Evolutionary conservation across 495 filamentous ascomycete species (phyloP), one percentile per base, ranked within the genome.

Genomic region (Cercophora scortea): DNA sequence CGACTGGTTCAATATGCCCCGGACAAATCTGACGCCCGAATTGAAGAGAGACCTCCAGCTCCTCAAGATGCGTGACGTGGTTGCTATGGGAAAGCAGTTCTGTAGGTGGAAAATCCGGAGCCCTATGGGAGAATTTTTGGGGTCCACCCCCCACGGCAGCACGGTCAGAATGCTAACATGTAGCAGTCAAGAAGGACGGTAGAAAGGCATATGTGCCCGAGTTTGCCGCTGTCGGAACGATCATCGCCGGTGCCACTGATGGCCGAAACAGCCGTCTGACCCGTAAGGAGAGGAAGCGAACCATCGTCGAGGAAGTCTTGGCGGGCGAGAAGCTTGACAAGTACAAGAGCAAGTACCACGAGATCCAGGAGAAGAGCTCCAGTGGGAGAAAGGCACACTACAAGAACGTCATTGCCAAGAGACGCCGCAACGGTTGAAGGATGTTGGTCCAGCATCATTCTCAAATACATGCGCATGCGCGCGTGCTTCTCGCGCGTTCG

Each of bases 191-290:
- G 62, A 96, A 95, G 67, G 82, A 77, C 50, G 65, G 51, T 38
- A 75, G 75, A 32, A 86, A 85, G 69, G 68, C 73, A 48, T 65
- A 77, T 41, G 64, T 84, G 3, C 93, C 93, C 7, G 78, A 90
- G 52, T 96, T 84, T 64, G 91, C 85, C 25, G 88, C 94, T 57
- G 83, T 96, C 18, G 93, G 93, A 43, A 94, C 86, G 3, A 82
- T 97, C 48, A 79, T 96, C 36, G 82, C 95, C 58, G 92, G 91
- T 0, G 88, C 90, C 16, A 90, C 89, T 0, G 93, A 98, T 58
- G 95, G 85, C 71, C 87, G 81, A 71, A 89, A 76, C 56, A 77
- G 78, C 13, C 80, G 93, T 17, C 77, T 97, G 36, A 77, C 80
- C 32, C 93, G 90, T 66, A 94, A 87, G 68, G 86, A 97, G 61